phyloP scores from a whole-genome alignment of 75 land plant species.

The Pseudotsuga menziesii region DNA sequence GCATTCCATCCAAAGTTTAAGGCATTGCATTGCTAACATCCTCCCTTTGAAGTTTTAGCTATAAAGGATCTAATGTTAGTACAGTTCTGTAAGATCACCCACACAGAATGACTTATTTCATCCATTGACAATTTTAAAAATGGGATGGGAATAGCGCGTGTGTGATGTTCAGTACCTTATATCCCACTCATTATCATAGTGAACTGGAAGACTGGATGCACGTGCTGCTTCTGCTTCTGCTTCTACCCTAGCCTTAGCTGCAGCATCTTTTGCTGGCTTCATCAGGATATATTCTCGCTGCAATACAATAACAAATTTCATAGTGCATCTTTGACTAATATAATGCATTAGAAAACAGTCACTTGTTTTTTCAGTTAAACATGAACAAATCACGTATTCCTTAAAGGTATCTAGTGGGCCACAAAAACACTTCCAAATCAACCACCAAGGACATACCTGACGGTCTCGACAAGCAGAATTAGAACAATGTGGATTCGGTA shows the following conservation, averaged over 20 bases:
- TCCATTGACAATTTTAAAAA: not conserved
- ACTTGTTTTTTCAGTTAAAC: not conserved
- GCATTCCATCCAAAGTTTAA: not conserved
- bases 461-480: slow-evolving; percentile 78
- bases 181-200: slow-evolving; percentile 92
- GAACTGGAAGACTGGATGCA: slow-evolving; percentile 42
- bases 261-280: slow-evolving; percentile 88
- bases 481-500: slow-evolving; percentile 90
- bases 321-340: not conserved
- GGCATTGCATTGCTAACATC: not conserved
- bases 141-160: not conserved
- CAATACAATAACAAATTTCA: slow-evolving; percentile 1
- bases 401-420: not conserved
- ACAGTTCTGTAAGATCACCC: not conserved
- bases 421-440: not conserved
- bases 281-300: slow-evolving; percentile 66
- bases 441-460: slow-evolving; percentile 49
- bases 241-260: slow-evolving; percentile 67
- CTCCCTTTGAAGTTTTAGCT: not conserved
- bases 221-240: slow-evolving; percentile 42
- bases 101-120: not conserved
- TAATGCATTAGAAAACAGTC: slow-evolving; percentile 1
- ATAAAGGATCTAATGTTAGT: not conserved
- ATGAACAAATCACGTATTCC: not conserved
- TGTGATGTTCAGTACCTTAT: slow-evolving; percentile 45